These are phyloP conservation scores for Cystobasidium sp. DNA, from an alignment of 1,284 basidiomycete genomes.

Conservation along the genomic window DNA sequence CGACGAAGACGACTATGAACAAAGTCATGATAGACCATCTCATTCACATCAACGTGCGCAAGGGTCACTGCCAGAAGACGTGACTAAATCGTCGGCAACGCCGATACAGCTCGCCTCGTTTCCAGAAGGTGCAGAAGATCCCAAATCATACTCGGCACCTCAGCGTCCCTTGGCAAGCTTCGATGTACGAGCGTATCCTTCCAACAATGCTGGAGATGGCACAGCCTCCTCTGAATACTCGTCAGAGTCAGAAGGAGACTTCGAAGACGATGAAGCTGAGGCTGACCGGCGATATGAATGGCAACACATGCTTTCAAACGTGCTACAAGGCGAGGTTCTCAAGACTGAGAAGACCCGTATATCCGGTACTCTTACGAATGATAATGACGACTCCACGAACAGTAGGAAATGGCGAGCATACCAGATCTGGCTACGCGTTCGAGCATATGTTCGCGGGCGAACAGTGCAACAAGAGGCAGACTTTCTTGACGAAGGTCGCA, in stretches of 20 bases:
- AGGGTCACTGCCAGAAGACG: neutral
- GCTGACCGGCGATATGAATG: slow-evolving; percentile 75
- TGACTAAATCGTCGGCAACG: neutral
- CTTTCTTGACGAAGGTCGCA: slow-evolving; percentile 77
- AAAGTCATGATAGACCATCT: slow-evolving; percentile 26
- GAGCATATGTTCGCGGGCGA: slow-evolving; percentile 80
- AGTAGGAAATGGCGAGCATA: slow-evolving; percentile 54
- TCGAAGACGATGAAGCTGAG: slow-evolving; percentile 45
- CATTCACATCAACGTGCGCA: neutral
- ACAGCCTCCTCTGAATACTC: neutral
- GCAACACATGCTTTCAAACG: slow-evolving; percentile 91
- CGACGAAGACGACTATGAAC: slow-evolving; percentile 48
- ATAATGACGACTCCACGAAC: slow-evolving; percentile 40
- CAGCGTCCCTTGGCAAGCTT: slow-evolving; percentile 33
- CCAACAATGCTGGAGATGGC: neutral
- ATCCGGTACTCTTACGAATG: slow-evolving; percentile 48
- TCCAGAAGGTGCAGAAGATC: slow-evolving; percentile 22
- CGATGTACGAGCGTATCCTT: slow-evolving; percentile 13
- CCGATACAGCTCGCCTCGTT: slow-evolving; percentile 9
- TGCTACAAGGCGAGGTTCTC: slow-evolving; percentile 88
- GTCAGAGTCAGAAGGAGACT: slow-evolving; percentile 33
- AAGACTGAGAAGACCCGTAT: slow-evolving; percentile 88
- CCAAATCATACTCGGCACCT: slow-evolving; percentile 7
- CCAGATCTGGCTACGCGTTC: slow-evolving; percentile 86
- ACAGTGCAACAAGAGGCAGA: slow-evolving; percentile 81